Evolutionary conservation across 805 yeast species (phyloP), one percentile per base, ranked within the genome.

Genomic region (Metschnikowia bowlesiae): DNA sequence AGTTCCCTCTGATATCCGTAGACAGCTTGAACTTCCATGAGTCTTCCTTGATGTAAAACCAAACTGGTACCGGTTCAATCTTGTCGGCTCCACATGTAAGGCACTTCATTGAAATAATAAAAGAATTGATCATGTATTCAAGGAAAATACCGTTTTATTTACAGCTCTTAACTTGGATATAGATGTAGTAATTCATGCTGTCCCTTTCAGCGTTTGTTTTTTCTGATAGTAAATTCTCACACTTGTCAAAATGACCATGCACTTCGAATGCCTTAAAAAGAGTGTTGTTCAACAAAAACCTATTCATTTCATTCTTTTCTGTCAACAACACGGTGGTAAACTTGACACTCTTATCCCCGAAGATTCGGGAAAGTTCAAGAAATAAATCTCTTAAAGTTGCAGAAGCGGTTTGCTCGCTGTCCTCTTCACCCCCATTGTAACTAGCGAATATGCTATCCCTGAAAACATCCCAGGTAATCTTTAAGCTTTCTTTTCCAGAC

Each of bases 271-370:
- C 48, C 39, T 58, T 56, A 44, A 72, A 44, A 7, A 35, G 26
- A 13, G 13, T 9, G 28, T 67, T 68, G 34, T 61, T 64, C 10
- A 64, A 56, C 37, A 71, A 53, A 49, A 60, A 71, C 13, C 55
- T 52, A 47, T 64, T 67, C 32, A 69, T 64, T 38, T 71, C 74
- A 44, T 57, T 65, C 6, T 58, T 52, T 18, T 65, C 53, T 39
- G 63, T 66, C 47, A 73, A 53, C 8, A 73, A 52, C 4, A 64
- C 60, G 2, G 68, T 50, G 1, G 67, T 57, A 38, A 60, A 68
- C 48, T 62, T 64, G n/a, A 73, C 71, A 46, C 65, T 62, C 1
- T 59, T 62, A 6, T 60, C 54, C 1, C 76, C 77, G 51, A 73
- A 73, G 3, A 70, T 42, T 8, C 40, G 41, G 29, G 52, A 39